Evolutionary conservation across 352 stramenopile species (phyloP).

Genomic region (Phytophthora sojae): DNA sequence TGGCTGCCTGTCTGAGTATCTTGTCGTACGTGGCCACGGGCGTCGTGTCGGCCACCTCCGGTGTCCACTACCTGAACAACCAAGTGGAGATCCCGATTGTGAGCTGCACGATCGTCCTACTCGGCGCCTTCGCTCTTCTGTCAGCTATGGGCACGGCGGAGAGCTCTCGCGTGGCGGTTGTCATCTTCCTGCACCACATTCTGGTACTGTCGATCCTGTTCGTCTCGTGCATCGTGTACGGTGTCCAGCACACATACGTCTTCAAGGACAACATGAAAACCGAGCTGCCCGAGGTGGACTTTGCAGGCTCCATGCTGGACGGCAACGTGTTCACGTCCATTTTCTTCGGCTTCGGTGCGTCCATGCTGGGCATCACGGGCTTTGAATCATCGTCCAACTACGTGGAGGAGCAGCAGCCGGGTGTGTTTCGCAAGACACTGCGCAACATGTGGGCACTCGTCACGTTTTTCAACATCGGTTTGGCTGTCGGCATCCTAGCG

Average conservation of each 20-base stretch:
- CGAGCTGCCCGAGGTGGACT: slow-evolving; percentile 59
- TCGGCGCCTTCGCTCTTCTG: slow-evolving; percentile 84
- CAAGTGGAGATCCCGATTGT: slow-evolving; percentile 61
- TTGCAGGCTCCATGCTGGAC: slow-evolving; percentile 52
- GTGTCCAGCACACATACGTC: slow-evolving; percentile 56
- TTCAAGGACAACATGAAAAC: slow-evolving; percentile 74
- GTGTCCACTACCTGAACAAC: slow-evolving; percentile 83
- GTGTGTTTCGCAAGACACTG: slow-evolving; percentile 79
- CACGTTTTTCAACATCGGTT: slow-evolving; percentile 81
- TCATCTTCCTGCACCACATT: slow-evolving; percentile 88
- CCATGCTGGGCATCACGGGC: slow-evolving; percentile 90
- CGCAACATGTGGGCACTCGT: slow-evolving; percentile 85
- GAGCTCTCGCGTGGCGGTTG: slow-evolving; percentile 77
- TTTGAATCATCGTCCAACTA: slow-evolving; percentile 91
- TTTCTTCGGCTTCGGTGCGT: slow-evolving; percentile 77
- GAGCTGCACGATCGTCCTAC: slow-evolving; percentile 44
- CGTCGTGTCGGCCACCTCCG: slow-evolving; percentile 66
- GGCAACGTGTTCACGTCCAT: slow-evolving; percentile 54
- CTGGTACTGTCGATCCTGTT: slow-evolving; percentile 65
- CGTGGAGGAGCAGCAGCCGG: slow-evolving; percentile 83
- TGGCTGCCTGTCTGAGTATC: slow-evolving; percentile 83
- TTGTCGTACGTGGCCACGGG: slow-evolving; percentile 92
- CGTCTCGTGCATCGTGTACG: slow-evolving; percentile 60
- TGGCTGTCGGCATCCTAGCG: slow-evolving; percentile 68
- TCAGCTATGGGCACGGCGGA: slow-evolving; percentile 79